These are phyloP conservation scores for Sporisorium sorghi DNA, from an alignment of 1,284 basidiomycete genomes.

Conservation along the genomic window DNA sequence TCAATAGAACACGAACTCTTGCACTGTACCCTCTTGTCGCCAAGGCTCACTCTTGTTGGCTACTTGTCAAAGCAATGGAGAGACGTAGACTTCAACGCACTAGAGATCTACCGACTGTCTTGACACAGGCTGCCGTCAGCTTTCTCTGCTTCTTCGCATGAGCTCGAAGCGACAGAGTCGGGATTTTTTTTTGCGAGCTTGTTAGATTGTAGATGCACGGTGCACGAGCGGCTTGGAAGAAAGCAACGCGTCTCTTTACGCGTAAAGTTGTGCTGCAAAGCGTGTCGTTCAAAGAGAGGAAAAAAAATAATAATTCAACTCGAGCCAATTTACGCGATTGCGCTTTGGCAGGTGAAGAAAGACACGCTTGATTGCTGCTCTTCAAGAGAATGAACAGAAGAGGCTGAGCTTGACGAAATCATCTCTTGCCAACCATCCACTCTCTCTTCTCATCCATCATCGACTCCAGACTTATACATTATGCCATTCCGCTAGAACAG, in stretches of 20 bases:
- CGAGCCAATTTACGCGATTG: constrained; percentile 33
- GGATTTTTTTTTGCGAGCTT: not conserved
- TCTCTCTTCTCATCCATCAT: not conserved
- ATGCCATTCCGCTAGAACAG: not conserved
- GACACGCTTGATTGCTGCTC: no score
- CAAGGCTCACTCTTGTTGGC: no score
- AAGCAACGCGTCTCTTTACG: constrained; percentile 29
- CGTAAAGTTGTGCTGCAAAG: constrained; percentile 22
- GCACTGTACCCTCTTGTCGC: no score
- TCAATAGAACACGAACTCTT: no score
- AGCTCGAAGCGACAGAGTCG: not conserved
- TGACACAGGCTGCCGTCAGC: no score
- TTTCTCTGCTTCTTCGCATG: not conserved
- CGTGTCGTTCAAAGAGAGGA: constrained; percentile 12
- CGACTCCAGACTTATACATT: not conserved
- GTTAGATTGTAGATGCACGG: constrained; percentile 9
- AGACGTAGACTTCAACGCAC: no score
- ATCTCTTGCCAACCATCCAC: not conserved
- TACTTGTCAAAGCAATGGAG: no score
- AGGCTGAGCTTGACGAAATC: not conserved
- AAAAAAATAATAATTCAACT: constrained; percentile 8
- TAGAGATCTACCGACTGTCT: no score
- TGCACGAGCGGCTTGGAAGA: constrained; percentile 13
- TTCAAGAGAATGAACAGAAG: not conserved
- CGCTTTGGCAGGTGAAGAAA: no score